These are phyloP conservation scores for Neurospora pannonica DNA, from an alignment of 495 filamentous ascomycete species.

Conservation along the genomic window DNA sequence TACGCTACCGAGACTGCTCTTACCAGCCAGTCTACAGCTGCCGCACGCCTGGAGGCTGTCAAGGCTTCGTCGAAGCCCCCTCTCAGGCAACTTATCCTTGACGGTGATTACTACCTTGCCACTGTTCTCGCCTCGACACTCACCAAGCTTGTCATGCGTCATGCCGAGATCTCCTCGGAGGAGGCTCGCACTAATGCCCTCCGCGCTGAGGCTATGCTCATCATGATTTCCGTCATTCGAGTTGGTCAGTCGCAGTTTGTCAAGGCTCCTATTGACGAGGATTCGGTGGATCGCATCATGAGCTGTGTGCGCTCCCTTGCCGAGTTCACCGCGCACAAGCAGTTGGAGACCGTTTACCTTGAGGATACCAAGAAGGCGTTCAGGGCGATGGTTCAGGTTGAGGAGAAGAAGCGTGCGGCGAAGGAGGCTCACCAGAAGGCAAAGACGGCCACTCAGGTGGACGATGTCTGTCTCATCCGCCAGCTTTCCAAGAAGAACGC, in stretches of 20 bases:
- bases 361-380: conserved; percentile 96
- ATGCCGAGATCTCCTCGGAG: conserved; percentile 88
- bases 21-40: conserved; percentile 80
- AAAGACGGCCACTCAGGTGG: conserved; percentile 88
- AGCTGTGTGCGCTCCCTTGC: conserved; percentile 86
- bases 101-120: conserved; percentile 96
- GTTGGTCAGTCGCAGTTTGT: conserved; percentile 97
- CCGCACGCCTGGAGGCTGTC: conserved; percentile 89
- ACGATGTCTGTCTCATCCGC: conserved; percentile 86
- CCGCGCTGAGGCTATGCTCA: conserved; percentile 95
- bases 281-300: conserved; percentile 96
- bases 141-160: conserved; percentile 97
- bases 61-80: conserved; percentile 97
- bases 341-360: conserved; percentile 85
- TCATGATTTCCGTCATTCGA: conserved; percentile 97
- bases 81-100: conserved; percentile 86
- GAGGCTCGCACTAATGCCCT: conserved; percentile 83
- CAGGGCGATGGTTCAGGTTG: conserved; percentile 94
- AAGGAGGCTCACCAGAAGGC: conserved; percentile 88
- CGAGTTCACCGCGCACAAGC: conserved; percentile 81
- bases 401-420: conserved; percentile 91
- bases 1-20: conserved; percentile 96
- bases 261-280: conserved; percentile 94
- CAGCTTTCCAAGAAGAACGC: conserved; percentile 88
- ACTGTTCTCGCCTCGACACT: conserved; percentile 89